Evolutionary conservation across 2,329 filamentous ascomycete genomes (phyloP), one percentile per base, ranked within the genome.

Genomic region (Diaporthe capsici): DNA sequence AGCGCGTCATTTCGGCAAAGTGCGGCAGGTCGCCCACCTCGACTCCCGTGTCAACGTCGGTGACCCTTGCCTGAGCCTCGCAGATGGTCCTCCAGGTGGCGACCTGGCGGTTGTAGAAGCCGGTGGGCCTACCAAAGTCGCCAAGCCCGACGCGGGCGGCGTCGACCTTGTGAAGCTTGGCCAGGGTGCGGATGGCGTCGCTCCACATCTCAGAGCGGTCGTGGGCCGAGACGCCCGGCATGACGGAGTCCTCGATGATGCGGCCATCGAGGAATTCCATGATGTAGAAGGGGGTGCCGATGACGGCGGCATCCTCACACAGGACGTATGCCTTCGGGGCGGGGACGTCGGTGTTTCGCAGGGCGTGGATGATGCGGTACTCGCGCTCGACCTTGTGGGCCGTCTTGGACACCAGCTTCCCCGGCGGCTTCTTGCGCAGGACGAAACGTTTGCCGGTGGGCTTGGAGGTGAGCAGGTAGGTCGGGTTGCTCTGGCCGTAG

Each of bases 331-430:
- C 91, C 83, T 90, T 93, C 6, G 97, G 97, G 0, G 98, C 95
- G 0, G 96, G 94, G 12, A 98, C 95, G 82, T 94, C 92, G 28
- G 95, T 97, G 72, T 79, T 72, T 85, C 92, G 91, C 44, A 98
- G 89, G 3, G 96, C 96, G 82, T 94, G 92, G 81, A 98, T 94
- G 82, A 98, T 94, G 81, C 93, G 92, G 86, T 97, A 97, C 85
- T 99, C 97, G 80, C 97, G 94, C 86, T 99, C 97, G 81, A 99
- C 96, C 84, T 96, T 94, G 87, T 99, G 97, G 13, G 97, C 97
- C 2, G 96, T 96, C 86, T 95, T 95, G 80, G 95, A 98, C 68
- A 98, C 90, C 53, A 99, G 92, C 86, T 93, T 92, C 78, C 97
- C 97, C n/a, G 97, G 96, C 0, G 97, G 97, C 87, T 98, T 98